Base-by-base conservation (phyloP, 1,284 basidiomycete genomes). In the Pseudozyma sp. region DNA sequence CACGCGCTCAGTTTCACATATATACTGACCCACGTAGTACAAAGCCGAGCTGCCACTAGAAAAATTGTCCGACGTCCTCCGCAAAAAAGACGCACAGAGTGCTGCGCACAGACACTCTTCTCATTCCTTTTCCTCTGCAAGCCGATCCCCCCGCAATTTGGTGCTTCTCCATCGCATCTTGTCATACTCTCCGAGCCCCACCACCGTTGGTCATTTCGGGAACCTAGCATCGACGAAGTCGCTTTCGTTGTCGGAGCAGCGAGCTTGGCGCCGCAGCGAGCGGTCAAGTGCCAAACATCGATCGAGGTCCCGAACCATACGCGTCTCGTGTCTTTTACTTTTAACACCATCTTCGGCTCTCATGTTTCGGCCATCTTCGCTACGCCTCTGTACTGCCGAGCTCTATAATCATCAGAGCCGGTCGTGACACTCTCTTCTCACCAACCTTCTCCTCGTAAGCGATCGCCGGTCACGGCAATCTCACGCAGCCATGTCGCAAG, bases 1-100 rank as follows among this genome's bases (percentile, higher is more conserved):
- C 42, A 50, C 59, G 52, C 59, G 59, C 35, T 49, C n/a, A 35
- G 10, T 44, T 52, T 14, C 48, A 29, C 54, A 64, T 57, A 64
- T 64, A 64, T 54, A 64, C 55, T 2, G 7, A 39, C 43, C 14
- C 31, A 16, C 50, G 10, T 42, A 51, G 10, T 42, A 51, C 24
- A 65, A 65, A 65, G 50, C 46, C 62, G 51, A 57, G 13, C 17
- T 29, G 24, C 24, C 24, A 10, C 11, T 14, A 3, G 16, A n/a
- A 52, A 49, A 63, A 46, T 55, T 52, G 61, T 47, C 61, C 61
- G 54, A 63, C 37, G 43, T n/a, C 31, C 33, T 48, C 51, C 37
- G 51, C 43, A 59, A 30, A 24, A 31, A 13, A 43, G 17, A 46
- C n/a, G 46, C 52, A 47, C 59, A 62, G 29, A 62, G 51, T 48